Conservation (phyloP, 345 rosid genomes). For the Fremontodendron californicum region DNA sequence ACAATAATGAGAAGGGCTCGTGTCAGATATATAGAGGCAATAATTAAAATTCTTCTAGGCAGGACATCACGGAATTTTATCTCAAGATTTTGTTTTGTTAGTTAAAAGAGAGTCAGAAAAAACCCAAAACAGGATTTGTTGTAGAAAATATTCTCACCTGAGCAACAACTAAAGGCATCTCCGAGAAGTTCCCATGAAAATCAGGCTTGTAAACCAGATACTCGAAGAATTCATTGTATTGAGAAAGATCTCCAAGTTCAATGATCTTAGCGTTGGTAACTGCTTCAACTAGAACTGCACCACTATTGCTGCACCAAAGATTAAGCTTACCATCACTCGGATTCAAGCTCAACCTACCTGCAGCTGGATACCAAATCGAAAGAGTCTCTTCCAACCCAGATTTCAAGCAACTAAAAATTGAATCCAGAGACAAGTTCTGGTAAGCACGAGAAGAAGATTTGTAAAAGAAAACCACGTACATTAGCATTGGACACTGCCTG, state of each 20-base stretch:
- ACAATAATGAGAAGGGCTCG: neutral
- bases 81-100: neutral
- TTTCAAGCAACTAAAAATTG: conserved; percentile 42
- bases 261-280: conserved; percentile 34
- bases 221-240: conserved; percentile 48
- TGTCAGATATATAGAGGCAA: neutral
- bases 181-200: conserved; percentile 35
- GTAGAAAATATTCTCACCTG: conserved; percentile 33
- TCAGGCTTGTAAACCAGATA: conserved; percentile 47
- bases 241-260: conserved; percentile 56
- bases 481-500: conserved; percentile 60
- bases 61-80: neutral
- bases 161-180: conserved; percentile 64
- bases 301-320: conserved; percentile 51
- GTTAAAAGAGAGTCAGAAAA: neutral
- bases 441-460: conserved; percentile 20
- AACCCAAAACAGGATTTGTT: neutral
- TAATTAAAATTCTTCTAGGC: neutral
- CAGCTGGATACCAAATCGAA: conserved; percentile 55
- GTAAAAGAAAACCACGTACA: conserved; percentile 64
- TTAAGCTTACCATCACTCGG: conserved; percentile 46
- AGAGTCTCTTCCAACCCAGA: conserved; percentile 56
- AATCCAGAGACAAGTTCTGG: conserved; percentile 27
- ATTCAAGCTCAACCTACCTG: conserved; percentile 48
- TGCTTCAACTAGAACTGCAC: conserved; percentile 52